Conservation (phyloP, 306 rosid species). For the Herpetospermum pedunculosum region DNA sequence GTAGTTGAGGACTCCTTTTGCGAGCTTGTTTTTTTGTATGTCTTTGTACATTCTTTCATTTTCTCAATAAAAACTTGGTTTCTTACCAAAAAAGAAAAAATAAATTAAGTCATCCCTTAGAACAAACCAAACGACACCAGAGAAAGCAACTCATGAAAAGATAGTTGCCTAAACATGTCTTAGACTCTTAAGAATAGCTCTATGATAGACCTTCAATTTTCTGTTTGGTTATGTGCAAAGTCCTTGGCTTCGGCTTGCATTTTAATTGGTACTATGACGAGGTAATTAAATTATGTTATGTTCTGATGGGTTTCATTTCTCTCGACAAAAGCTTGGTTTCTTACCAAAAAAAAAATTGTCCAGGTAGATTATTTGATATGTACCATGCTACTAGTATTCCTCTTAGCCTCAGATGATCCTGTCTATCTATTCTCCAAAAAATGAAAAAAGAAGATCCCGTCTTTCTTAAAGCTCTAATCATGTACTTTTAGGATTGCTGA, state of each 20-base stretch:
- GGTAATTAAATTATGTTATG: no score
- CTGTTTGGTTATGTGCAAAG: background rate
- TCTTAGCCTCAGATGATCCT: background rate
- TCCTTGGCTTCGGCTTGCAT: background rate
- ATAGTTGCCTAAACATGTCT: background rate
- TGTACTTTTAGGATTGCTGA: background rate
- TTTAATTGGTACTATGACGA: background rate
- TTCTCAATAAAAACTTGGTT: no score
- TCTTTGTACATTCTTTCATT: no score
- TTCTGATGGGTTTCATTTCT: no score
- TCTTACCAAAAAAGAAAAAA: no score
- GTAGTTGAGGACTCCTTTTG: no score
- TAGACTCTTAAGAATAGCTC: background rate
- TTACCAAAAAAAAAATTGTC: no score
- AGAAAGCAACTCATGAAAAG: background rate
- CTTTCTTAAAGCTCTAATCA: background rate
- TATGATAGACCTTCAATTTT: background rate
- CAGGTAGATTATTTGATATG: background rate
- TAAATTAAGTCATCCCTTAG: background rate
- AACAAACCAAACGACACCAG: background rate
- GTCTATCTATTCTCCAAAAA: background rate
- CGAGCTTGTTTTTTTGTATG: no score
- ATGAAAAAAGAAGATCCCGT: background rate
- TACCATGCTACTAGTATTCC: background rate
- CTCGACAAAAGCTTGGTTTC: no score